phyloP scores from a whole-genome alignment of 2,329 filamentous ascomycete species.

The Alternaria gaisen region DNA sequence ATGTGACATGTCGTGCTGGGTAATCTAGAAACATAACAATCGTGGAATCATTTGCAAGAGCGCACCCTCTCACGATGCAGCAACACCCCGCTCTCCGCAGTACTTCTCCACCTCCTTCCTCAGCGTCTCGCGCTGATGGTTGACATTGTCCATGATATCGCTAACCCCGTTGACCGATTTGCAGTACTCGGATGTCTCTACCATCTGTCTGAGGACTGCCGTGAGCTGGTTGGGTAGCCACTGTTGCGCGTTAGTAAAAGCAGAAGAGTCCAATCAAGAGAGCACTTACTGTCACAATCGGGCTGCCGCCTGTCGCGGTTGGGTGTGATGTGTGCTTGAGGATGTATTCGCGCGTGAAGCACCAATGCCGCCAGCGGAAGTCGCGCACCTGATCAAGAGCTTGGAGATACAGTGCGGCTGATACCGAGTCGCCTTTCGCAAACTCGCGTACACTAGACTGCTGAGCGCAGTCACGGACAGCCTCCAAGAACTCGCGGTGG shows the following conservation, averaged over 20 bases:
- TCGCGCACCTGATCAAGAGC: conserved; percentile 78
- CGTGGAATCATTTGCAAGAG: neutral
- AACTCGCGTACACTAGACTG: conserved; percentile 66
- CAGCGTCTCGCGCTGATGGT: conserved; percentile 70
- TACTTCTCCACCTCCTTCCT: conserved; percentile 80
- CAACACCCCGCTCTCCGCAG: conserved; percentile 68
- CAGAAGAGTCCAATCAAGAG: too few relatives aligned
- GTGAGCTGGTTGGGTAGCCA: conserved; percentile 85
- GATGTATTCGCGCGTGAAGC: conserved; percentile 85
- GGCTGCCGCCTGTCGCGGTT: conserved; percentile 80
- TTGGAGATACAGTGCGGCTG: conserved; percentile 56
- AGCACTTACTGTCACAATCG: conserved; percentile 72
- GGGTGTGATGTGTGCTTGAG: conserved; percentile 79
- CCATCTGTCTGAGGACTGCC: conserved; percentile 77
- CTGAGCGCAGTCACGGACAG: conserved; percentile 66
- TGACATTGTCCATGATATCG: conserved; percentile 73
- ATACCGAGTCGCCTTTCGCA: conserved; percentile 70
- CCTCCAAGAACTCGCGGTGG: conserved; percentile 83
- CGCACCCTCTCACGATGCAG: conserved; percentile 29
- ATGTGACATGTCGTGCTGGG: conserved; percentile 3
- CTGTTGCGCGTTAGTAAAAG: conserved; percentile 33
- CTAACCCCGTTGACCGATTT: conserved; percentile 58
- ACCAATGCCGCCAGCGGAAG: conserved; percentile 87
- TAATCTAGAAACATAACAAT: neutral
- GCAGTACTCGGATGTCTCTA: conserved; percentile 62